Base-by-base conservation (phyloP, 2,329 filamentous ascomycete genomes). In the Anthostomella pinea region DNA sequence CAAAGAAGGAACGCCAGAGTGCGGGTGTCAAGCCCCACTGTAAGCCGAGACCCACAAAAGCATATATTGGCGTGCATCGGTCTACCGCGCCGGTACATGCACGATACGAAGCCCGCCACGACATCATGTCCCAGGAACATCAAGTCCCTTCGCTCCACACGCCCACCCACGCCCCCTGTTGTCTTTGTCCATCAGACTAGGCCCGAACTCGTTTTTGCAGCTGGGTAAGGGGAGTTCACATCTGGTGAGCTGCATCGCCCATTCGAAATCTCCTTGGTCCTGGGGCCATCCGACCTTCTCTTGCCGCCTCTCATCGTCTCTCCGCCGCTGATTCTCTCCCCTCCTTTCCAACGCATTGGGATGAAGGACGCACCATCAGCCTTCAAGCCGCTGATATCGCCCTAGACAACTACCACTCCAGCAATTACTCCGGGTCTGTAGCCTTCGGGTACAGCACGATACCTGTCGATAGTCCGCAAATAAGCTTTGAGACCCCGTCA, bases 191-290 rank as follows among this genome's bases (percentile, higher is more conserved):
- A 46, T 35, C 42, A 44, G 46, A 49, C 43, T 45, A 49, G n/a
- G n/a, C n/a, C n/a, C n/a, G n/a, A n/a, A n/a, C n/a, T 40, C 39
- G 41, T 46, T 49, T 39, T 41, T 38, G 29, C 20, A 18, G 22
- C 46, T 55, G 52, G 52, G 53, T 54, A 40, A 57, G 54, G 52
- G 52, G 50, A 49, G 53, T 45, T 54, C 30, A 43, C 26, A 31
- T 42, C 38, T 38, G 43, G 43, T 43, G 40, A 41, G 19, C 42
- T 48, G 48, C 47, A 46, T 41, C 50, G 47, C 46, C 50, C 52
- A 45, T 52, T 46, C 39, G 53, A 57, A 53, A 53, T 52, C 50
- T 54, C 54, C 48, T 53, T 53, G 45, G 53, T 54, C 54, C 48
- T 53, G 53, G 45, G 53, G 52, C 47, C 43, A 41, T 44, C 51